Evolutionary conservation across 208 protist genomes (phyloP), one percentile per base, ranked within the genome.

Genomic region (Vickermania spadyakhi): DNA sequence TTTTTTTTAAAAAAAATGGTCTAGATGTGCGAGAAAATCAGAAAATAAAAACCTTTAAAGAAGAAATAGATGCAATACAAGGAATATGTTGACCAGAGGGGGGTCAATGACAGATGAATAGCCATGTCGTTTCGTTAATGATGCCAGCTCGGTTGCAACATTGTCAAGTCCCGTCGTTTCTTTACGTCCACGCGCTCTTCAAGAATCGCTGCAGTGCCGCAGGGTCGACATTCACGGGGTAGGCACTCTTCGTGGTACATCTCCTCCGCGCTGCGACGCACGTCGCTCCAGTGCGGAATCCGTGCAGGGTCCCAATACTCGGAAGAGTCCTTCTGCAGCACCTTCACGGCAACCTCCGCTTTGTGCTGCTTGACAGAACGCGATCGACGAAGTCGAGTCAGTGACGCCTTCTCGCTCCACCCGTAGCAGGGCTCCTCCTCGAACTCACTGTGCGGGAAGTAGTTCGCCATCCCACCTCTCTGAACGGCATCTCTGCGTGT

Each of bases 121-220:
- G n/a, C n/a, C n/a, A n/a, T n/a, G n/a, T n/a, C n/a, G n/a, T n/a
- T n/a, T n/a, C n/a, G n/a, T n/a, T 64, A 81, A 52, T 70, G 62
- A 28, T 57, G 53, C 75, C 75, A 82, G 11, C 58, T 51, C 2
- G 75, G 75, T 59, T 64, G 60, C 26, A 60, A 31, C 27, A 70
- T 53, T 18, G 59, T 53, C 2, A 72, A 21, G 2, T 73, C 70
- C 22, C 51, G 49, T 11, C 42, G 27, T 52, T 71, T 73, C 49
- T 67, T 57, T 25, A 77, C 75, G 49, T 76, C 72, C 7, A 74
- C 60, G 36, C 70, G 72, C 18, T 36, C 42, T n/a, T n/a, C n/a
- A n/a, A n/a, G n/a, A n/a, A n/a, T n/a, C 26, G 59, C 25, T 28
- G 45, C 51, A 13, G 23, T 42, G 2, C 27, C 13, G 2, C 62